Percentiles rank a stretch among this genome's conserved stretches.
Conservation (phyloP, 495 filamentous ascomycete species). For the Penicillium lividum region DNA sequence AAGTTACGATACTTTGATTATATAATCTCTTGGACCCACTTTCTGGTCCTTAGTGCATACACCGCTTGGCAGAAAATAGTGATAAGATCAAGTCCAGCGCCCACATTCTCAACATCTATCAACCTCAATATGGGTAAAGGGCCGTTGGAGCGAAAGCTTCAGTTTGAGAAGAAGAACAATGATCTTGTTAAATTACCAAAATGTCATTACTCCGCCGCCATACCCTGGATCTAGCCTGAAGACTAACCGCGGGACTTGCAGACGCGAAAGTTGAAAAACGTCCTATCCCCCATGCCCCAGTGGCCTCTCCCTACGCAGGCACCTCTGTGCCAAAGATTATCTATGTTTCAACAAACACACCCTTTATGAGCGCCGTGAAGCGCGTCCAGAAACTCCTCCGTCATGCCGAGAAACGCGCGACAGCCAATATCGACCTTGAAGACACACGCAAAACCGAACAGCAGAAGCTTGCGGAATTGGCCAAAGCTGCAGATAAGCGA, state of each 20-base stretch:
- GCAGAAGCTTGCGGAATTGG: slow-evolving; percentile 38
- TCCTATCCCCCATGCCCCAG: slow-evolving; percentile 68
- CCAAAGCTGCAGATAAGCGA: slow-evolving; percentile 39
- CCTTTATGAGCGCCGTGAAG: slow-evolving; percentile 81
- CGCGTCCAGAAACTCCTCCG: slow-evolving; percentile 72
- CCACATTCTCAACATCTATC: background rate
- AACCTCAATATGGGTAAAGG: slow-evolving; percentile 29
- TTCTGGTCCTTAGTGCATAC: background rate
- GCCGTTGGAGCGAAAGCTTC: slow-evolving; percentile 30
- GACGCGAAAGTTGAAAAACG: slow-evolving; percentile 60
- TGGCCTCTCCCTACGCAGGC: slow-evolving; percentile 57
- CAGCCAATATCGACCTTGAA: slow-evolving; percentile 39
- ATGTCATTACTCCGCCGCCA: slow-evolving; percentile 15
- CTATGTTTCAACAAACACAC: slow-evolving; percentile 74
- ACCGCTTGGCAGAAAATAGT: slow-evolving; percentile 26
- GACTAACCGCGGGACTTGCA: slow-evolving; percentile 20
- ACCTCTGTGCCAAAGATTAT: slow-evolving; percentile 60
- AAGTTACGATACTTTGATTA: background rate
- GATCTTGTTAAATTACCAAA: slow-evolving; percentile 41
- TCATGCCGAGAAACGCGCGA: slow-evolving; percentile 61
- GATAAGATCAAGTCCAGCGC: slow-evolving; percentile 19
- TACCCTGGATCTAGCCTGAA: slow-evolving; percentile 2
- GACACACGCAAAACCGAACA: slow-evolving; percentile 43
- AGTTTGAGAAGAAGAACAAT: slow-evolving; percentile 46
- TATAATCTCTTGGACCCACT: background rate